phyloP scores from a whole-genome alignment of 768 basidiomycete species.

The Leccinum variicolor region DNA sequence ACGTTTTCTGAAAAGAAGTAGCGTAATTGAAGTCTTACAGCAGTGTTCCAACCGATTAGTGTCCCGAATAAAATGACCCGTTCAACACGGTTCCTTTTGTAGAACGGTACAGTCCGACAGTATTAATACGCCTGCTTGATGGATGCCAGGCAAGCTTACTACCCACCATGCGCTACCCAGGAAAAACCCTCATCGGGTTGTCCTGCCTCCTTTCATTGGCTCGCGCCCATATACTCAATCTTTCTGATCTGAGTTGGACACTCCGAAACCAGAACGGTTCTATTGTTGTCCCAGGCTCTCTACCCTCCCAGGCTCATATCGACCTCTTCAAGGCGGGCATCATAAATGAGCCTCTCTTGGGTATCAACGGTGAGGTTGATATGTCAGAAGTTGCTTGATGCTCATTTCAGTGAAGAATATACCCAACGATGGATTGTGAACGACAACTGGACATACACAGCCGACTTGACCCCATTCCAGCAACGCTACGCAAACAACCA shows the following conservation, averaged over 20 bases:
- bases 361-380: constrained; percentile 43
- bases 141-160: no score
- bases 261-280: constrained; percentile 52
- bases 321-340: constrained; percentile 51
- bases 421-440: constrained; percentile 53
- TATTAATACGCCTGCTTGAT: no score
- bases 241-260: constrained; percentile 49
- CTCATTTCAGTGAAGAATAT: constrained; percentile 36
- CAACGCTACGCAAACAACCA: constrained; percentile 16
- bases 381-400: background rate
- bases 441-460: constrained; percentile 60
- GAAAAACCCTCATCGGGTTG: background rate
- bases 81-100: no score
- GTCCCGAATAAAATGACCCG: no score
- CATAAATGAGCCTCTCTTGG: constrained; percentile 51
- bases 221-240: constrained; percentile 35
- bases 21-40: no score
- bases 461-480: constrained; percentile 45
- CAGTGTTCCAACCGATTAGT: no score
- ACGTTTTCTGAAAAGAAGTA: no score
- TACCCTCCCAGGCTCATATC: constrained; percentile 54
- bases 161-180: background rate
- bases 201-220: constrained; percentile 11
- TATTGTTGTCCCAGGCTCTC: constrained; percentile 47
- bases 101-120: no score